Conservation (phyloP, 768 basidiomycete genomes). For the Psilocybe cubensis region DNA sequence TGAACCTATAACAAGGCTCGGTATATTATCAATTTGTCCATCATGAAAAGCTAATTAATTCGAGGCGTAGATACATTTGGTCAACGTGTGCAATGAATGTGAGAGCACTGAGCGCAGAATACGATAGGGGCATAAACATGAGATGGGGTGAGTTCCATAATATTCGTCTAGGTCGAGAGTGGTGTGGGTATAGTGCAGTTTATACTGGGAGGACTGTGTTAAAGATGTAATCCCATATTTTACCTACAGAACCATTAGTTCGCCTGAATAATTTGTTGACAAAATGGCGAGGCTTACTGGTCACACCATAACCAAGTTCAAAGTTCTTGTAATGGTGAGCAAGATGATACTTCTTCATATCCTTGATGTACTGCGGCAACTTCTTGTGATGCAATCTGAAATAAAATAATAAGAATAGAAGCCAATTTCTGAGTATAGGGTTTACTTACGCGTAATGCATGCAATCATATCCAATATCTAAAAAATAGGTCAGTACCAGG, state of each 20-base stretch:
- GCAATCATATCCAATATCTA: conserved; percentile 83
- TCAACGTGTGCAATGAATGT: neutral
- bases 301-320: conserved; percentile 96
- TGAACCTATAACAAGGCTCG: neutral
- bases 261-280: neutral
- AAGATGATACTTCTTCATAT: conserved; percentile 97
- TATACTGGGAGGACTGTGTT: conserved; percentile 77
- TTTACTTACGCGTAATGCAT: conserved; percentile 88
- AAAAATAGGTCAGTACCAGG: neutral
- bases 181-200: conserved; percentile 14
- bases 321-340: conserved; percentile 99
- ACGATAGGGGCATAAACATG: conserved; percentile 4
- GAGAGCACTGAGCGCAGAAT: neutral
- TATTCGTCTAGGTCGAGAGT: neutral
- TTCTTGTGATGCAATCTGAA: conserved; percentile 80
- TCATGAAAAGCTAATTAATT: neutral
- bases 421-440: neutral
- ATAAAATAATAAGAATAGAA: neutral
- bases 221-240: conserved; percentile 94
- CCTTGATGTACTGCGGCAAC: conserved; percentile 82
- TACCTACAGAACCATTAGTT: conserved; percentile 48
- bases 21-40: neutral
- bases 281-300: conserved; percentile 54
- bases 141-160: neutral
- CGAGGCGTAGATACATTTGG: neutral